A percentile compares a stretch with the other conserved stretches of the same genome.
These are phyloP conservation scores for Cinnamomum micranthum DNA, from an alignment of 164 flowering plant genomes.

Conservation along the genomic window DNA sequence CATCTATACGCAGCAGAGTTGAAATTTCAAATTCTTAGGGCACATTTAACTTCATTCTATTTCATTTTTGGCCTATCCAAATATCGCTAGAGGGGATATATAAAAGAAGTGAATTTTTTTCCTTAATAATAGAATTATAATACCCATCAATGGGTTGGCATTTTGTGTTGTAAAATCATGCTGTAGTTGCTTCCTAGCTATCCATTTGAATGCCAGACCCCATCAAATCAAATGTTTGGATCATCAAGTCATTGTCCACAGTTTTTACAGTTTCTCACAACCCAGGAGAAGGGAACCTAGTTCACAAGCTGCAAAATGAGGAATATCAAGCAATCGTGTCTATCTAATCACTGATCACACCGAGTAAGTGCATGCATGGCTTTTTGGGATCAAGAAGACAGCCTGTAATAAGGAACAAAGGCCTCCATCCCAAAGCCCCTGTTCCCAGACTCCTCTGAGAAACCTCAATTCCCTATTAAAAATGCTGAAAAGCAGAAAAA, in stretches of 20 bases:
- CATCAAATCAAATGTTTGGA: no score
- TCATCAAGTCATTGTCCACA: neutral
- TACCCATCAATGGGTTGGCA: no score
- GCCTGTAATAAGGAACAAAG: constrained; percentile 8
- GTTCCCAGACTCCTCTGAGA: neutral
- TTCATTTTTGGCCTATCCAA: no score
- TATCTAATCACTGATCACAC: neutral
- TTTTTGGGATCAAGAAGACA: constrained; percentile 13
- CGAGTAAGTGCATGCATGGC: neutral
- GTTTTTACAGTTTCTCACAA: neutral
- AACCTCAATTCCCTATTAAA: neutral
- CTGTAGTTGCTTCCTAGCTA: no score
- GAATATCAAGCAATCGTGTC: neutral
- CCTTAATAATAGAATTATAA: no score
- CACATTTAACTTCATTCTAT: no score
- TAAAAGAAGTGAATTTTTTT: no score
- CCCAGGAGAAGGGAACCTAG: neutral
- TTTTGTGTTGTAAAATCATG: no score
- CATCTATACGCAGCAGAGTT: no score
- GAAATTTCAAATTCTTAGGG: no score
- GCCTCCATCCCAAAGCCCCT: neutral
- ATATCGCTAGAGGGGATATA: no score
- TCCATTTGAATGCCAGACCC: neutral
- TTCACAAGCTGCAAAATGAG: neutral
- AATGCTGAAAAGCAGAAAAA: neutral